A percentile compares a stretch with the other conserved stretches of the same genome.
Conservation (phyloP, 2,329 filamentous ascomycete species). For the Xenoacremonium recifei region DNA sequence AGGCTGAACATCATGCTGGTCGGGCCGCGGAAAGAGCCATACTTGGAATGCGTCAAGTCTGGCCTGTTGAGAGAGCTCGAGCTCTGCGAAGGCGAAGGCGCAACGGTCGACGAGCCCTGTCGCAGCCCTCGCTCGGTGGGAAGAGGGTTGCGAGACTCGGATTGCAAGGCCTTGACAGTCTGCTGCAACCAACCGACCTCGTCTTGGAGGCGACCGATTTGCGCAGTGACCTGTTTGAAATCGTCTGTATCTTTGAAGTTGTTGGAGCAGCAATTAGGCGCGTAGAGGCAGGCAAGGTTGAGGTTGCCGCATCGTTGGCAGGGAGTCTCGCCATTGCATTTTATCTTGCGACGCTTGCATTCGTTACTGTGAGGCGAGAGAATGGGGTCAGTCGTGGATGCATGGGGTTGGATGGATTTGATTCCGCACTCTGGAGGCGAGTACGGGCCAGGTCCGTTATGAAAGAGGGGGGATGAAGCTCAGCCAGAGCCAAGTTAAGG, state of each 20-base stretch:
- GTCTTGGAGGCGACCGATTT: conserved; percentile 74
- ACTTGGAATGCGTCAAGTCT: conserved; percentile 49
- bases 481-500: too few species aligned
- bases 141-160: conserved; percentile 46
- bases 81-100: conserved; percentile 44
- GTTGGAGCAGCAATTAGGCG: conserved; percentile 66
- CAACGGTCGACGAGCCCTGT: conserved; percentile 29
- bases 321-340: conserved; percentile 69
- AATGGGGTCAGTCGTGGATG: conserved; percentile 2
- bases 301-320: conserved; percentile 69
- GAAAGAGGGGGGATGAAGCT: too few species aligned
- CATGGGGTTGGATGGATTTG: neutral
- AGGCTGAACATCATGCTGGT: conserved; percentile 85
- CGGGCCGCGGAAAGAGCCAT: conserved; percentile 74
- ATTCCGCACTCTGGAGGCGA: conserved; percentile 3
- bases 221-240: conserved; percentile 76
- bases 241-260: conserved; percentile 92
- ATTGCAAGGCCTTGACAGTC: conserved; percentile 67
- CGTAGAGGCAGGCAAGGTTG: conserved; percentile 63
- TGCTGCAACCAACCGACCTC: conserved; percentile 78
- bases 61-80: conserved; percentile 37
- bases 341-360: conserved; percentile 73
- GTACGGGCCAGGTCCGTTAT: too few species aligned
- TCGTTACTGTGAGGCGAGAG: conserved; percentile 60
- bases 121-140: conserved; percentile 42